Evolutionary conservation across 2,329 filamentous ascomycete genomes (phyloP), one percentile per base, ranked within the genome.

Genomic region (Ceratocystis ficicola): DNA sequence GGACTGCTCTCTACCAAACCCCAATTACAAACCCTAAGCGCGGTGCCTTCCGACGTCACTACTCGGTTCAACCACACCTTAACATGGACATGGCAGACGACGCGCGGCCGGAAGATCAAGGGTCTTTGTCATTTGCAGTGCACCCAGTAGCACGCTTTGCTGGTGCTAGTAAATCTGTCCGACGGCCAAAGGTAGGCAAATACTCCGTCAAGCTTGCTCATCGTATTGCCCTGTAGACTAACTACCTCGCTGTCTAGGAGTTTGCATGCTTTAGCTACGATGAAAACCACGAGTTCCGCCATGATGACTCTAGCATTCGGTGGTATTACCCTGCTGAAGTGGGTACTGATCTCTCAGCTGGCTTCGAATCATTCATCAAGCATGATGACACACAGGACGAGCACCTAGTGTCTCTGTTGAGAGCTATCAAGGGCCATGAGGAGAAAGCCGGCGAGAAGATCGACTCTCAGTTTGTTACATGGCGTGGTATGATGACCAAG

Each of bases 401-500:
- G 71, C 94, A 99, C 75, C 78, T 99, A 2, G 89, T 95, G 72
- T 87, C 88, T 68, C 78, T 99, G 36, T 78, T 99, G 25, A 86
- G 84, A 68, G 87, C 91, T 0, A 84, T 99, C 59, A 79, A 85
- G 62, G 81, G 82, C 30, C 80, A 89, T 70, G 94, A 97, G 75
- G 80, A 86, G 73, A 79, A 85, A 69, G 83, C 81, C 0, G 82
- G 83, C 1, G 80, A 83, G 71, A 86, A 82, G 72, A 85, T 87
- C 41, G 86, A 91, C 68, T 87, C 88, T 1, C 85, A 95, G 71
- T 74, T 97, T 59, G 81, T 97, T 63, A 97, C 93, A 1, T 99
- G 93, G 93, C 81, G 94, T 72, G 94, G 94, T 46, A 96, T 97
- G 90, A 92, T 99, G 87, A 97, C 94, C 69, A 99, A 96, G 81